phyloP scores from a whole-genome alignment of 1,139 yeast genomes.

The Yamadazyma blattariae region DNA sequence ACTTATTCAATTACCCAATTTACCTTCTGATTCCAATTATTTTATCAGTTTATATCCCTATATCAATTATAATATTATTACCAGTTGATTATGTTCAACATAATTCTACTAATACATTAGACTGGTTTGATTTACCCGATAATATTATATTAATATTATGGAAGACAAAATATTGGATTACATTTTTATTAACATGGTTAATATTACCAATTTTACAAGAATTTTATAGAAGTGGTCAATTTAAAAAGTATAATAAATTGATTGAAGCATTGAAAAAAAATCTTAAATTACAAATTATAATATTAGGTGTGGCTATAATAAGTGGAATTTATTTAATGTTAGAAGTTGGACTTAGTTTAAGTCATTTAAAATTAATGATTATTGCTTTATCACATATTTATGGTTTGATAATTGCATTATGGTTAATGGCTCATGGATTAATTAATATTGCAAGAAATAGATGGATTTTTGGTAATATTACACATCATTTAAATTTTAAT shows the following conservation, averaged over 20 bases:
- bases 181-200: conserved; percentile 74
- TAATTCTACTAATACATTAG: conserved; percentile 10
- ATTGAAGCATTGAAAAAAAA: conserved; percentile 58
- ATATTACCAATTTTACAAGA: conserved; percentile 70
- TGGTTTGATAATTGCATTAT: conserved; percentile 68
- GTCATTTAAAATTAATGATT: conserved; percentile 61
- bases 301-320: conserved; percentile 50
- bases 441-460: conserved; percentile 60
- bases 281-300: conserved; percentile 56
- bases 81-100: conserved; percentile 42
- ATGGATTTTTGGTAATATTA: conserved; percentile 49
- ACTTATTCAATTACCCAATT: conserved; percentile 33
- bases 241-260: conserved; percentile 42
- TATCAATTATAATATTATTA: conserved; percentile 37
- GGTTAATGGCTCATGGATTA: conserved; percentile 85
- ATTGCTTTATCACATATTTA: conserved; percentile 82
- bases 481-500: conserved; percentile 35
- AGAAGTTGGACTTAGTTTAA: conserved; percentile 57
- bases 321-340: conserved; percentile 62
- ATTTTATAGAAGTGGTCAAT: conserved; percentile 70
- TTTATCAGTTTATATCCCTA: conserved; percentile 42
- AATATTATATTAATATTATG: conserved; percentile 55
- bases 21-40: conserved; percentile 33
- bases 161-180: conserved; percentile 78
- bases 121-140: conserved; percentile 35